These are phyloP conservation scores for Blepharisma undulans DNA, from an alignment of 169 alveolate species.

Conservation along the genomic window DNA sequence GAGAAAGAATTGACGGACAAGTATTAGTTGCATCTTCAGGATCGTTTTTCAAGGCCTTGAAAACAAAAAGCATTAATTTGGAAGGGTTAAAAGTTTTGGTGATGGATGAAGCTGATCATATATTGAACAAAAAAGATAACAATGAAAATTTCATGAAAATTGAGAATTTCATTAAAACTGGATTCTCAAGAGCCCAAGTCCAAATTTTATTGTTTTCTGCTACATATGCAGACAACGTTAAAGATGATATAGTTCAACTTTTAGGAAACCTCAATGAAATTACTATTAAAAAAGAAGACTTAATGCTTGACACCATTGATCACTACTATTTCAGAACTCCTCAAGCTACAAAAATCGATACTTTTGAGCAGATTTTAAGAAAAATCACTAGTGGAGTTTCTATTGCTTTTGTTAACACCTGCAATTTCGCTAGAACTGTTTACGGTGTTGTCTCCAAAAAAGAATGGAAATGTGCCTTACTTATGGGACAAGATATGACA, in stretches of 20 bases:
- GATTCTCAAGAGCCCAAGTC: too few relatives aligned
- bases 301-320: background rate
- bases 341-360: constrained; percentile 29
- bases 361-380: constrained; percentile 39
- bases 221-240: constrained; percentile 97
- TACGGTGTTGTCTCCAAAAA: constrained; percentile 1
- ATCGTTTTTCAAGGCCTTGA: background rate
- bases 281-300: constrained; percentile 34
- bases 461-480: constrained; percentile 43
- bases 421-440: constrained; percentile 50
- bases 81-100: constrained; percentile 58
- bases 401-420: constrained; percentile 60
- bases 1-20: constrained; percentile 46
- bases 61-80: constrained; percentile 29
- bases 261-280: background rate
- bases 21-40: constrained; percentile 62
- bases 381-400: constrained; percentile 28
- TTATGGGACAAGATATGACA: constrained; percentile 63
- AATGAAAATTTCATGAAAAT: background rate
- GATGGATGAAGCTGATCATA: constrained; percentile 79
- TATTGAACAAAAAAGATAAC: background rate
- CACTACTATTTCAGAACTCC: background rate
- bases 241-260: constrained; percentile 73
- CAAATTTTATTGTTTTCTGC: constrained; percentile 94
- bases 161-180: background rate